Conservation (phyloP, 2,329 filamentous ascomycete species). For the Monilinia fructicola region DNA sequence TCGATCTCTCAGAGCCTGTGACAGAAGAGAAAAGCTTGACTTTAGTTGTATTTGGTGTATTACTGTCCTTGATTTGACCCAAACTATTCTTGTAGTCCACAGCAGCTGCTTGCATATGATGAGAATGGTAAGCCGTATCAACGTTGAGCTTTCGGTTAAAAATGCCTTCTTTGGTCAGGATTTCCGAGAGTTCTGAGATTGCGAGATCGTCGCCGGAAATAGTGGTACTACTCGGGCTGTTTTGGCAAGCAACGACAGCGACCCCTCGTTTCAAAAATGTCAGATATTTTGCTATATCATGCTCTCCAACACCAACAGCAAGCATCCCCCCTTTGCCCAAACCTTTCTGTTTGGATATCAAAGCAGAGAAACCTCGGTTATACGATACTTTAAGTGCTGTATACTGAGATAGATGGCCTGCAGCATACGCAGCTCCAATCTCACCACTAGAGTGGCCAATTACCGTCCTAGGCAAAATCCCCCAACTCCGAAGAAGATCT, state of each 20-base stretch:
- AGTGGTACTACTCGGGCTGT: conserved; percentile 30
- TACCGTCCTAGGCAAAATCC: conserved; percentile 38
- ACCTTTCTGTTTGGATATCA: conserved; percentile 31
- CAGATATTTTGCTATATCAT: conserved; percentile 27
- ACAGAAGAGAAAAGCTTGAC: conserved; percentile 47
- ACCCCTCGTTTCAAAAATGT: background rate
- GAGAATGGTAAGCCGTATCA: background rate
- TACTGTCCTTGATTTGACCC: background rate
- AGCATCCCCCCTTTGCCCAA: conserved; percentile 50
- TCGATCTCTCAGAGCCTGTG: conserved; percentile 32
- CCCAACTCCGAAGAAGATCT: conserved; percentile 43
- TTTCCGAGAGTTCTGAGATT: conserved; percentile 25
- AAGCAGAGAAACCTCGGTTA: conserved; percentile 37
- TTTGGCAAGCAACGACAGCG: conserved; percentile 38
- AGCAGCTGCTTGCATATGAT: background rate
- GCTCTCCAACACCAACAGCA: conserved; percentile 43
- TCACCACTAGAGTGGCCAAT: conserved; percentile 39
- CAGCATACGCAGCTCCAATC: conserved; percentile 38
- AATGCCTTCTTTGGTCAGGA: conserved; percentile 29
- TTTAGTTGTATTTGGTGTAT: background rate
- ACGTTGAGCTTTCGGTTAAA: conserved; percentile 27
- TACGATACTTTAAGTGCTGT: conserved; percentile 36
- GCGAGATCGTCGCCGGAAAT: conserved; percentile 28
- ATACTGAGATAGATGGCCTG: conserved; percentile 29
- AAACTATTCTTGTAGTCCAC: background rate